Base-by-base conservation (phyloP, 495 filamentous ascomycete genomes). In the Trichoderma orchidacearum region DNA sequence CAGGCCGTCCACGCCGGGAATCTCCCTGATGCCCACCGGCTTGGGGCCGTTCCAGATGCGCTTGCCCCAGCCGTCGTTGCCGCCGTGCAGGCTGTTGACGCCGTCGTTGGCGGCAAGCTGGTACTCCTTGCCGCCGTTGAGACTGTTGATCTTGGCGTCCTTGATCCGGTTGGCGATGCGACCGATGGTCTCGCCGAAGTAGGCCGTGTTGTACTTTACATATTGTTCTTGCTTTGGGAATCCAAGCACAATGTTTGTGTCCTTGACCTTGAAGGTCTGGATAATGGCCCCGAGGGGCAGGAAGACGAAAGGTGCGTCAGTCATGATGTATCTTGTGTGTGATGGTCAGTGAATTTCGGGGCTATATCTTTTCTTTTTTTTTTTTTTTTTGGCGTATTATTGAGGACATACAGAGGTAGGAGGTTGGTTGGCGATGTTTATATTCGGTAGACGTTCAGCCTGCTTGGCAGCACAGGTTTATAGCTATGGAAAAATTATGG, bases 131-230 rank as follows among this genome's bases (percentile, higher is more conserved):
- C 72, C 73, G 23, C 84, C 83, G 68, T 95, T 96, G 50, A 96
- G 69, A 18, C 75, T 73, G 54, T 80, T 64, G 62, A 96, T 80
- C 56, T 81, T 74, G 1, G 85, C 92, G 63, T 80, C 70, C 53
- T 80, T 80, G 67, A 96, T 81, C 25, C 92, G 86, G 70, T 98
- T 98, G 50, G 90, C 89, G 9, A 93, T 80, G 30, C 92, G 86
- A 21, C 92, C 92, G 64, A 98, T 96, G 34, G 88, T 96, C 66
- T 89, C 91, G 59, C 92, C 92, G 62, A 94, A 96, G 75, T 81
- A 87, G 17, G 87, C 82, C 17, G 68, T 69, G 71, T 95, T 91
- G 72, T 87, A 72, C 45, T 76, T 66, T 56, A 79, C 76, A 73
- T 96, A 96, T 51, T 82, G 77, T 2, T 81, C 76, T 45, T 85